A percentile compares a stretch with the other conserved stretches of the same genome.
These are phyloP conservation scores for Chlamydomonas eustigma DNA, from an alignment of 139 green algal species.

Conservation along the genomic window DNA sequence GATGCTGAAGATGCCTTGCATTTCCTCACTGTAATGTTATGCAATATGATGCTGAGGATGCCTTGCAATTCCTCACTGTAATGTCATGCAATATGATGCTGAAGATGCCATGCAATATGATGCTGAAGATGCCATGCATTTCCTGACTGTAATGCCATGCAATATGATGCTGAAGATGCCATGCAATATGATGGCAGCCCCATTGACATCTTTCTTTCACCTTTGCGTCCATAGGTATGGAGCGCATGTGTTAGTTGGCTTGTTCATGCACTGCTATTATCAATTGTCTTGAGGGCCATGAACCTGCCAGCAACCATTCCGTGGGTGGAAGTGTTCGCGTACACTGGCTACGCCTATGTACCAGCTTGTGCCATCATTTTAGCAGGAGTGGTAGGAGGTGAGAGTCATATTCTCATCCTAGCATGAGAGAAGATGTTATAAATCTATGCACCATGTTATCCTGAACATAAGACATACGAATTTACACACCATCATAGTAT, in stretches of 20 bases:
- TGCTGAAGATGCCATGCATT: background rate
- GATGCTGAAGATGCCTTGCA: too few relatives aligned
- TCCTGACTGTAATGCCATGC: background rate
- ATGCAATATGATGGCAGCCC: too few relatives aligned
- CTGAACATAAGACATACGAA: background rate
- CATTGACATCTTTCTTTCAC: background rate
- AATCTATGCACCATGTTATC: background rate
- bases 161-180: too few relatives aligned
- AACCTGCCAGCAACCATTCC: constrained; percentile 56
- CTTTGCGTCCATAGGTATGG: constrained; percentile 42
- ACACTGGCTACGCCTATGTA: constrained; percentile 65
- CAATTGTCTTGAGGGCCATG: constrained; percentile 59
- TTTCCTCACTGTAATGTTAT: too few relatives aligned
- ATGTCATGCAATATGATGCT: too few relatives aligned
- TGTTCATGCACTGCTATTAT: constrained; percentile 61
- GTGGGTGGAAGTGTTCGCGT: constrained; percentile 78
- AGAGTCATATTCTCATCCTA: background rate
- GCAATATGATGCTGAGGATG: too few relatives aligned
- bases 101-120: too few relatives aligned
- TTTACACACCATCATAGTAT: background rate
- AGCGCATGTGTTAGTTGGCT: constrained; percentile 57
- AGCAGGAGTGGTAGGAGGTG: constrained; percentile 32
- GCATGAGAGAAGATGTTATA: background rate
- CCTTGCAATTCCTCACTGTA: too few relatives aligned
- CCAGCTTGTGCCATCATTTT: constrained; percentile 40